phyloP scores from a whole-genome alignment of 2,329 filamentous ascomycete genomes.

The Penicillium aurantiogriseum region DNA sequence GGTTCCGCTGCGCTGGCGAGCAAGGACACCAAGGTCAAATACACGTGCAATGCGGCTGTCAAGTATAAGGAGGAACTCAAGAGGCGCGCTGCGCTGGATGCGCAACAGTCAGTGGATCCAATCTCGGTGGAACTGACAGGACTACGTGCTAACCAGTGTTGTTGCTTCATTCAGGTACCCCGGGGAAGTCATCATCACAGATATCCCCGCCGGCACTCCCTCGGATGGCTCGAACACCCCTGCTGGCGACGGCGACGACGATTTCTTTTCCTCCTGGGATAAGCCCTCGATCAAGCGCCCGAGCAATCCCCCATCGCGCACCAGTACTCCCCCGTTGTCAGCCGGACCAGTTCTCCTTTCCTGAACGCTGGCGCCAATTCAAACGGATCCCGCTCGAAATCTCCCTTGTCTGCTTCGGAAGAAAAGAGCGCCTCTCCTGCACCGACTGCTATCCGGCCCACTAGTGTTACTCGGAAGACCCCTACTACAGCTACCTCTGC shows the following conservation, averaged over 20 bases:
- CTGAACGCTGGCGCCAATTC: conserved; percentile 67
- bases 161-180: conserved; percentile 62
- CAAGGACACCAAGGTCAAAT: conserved; percentile 97
- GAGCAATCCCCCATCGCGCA: conserved; percentile 88
- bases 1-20: conserved; percentile 90
- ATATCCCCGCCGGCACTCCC: conserved; percentile 60
- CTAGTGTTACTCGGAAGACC: conserved; percentile 78
- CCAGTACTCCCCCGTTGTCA: conserved; percentile 79
- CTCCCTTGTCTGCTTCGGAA: conserved; percentile 65
- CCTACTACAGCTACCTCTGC: conserved; percentile 60
- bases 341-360: conserved; percentile 86
- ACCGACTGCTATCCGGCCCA: conserved; percentile 68
- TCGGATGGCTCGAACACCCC: conserved; percentile 70
- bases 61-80: conserved; percentile 99
- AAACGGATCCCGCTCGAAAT: conserved; percentile 75
- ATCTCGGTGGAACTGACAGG: background rate
- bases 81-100: conserved; percentile 77
- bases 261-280: conserved; percentile 99
- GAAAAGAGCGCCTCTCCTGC: conserved; percentile 54
- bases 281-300: conserved; percentile 96
- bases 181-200: conserved; percentile 78
- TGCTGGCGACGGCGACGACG: conserved; percentile 77
- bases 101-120: conserved; percentile 67
- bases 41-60: conserved; percentile 84
- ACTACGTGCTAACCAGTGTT: conserved; percentile 11